Base-by-base conservation (phyloP, 495 filamentous ascomycete species). In the Penicillium ochrochloron region DNA sequence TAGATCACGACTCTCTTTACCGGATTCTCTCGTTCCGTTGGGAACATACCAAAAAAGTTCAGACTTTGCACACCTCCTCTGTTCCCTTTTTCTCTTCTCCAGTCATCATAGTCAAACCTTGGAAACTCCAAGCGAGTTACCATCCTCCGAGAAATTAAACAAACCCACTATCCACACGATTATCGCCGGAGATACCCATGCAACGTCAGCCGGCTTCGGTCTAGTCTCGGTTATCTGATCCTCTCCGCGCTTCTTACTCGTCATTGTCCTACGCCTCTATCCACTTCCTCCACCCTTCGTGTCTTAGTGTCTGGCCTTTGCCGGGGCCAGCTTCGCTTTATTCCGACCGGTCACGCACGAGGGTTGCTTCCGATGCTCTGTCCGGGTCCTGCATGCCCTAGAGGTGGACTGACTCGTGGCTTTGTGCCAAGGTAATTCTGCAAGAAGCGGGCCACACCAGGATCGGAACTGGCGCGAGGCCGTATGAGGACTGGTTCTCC, bases 211-310 rank as follows among this genome's bases (percentile, higher is more conserved):
- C 65, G 51, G n/a, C 60, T 65, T 66, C 39, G 65, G 65, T 59
- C 56, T 67, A 67, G 66, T 71, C 53, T 41, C 37, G 63, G 57
- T 71, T 73, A 73, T 73, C 71, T 73, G 71, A 73, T 73, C 68
- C 60, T 61, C n/a, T 64, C 59, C 66, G 42, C 31, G 9, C n/a
- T 34, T 73, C 61, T 71, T 44, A 73, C 71, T 73, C 69, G 71
- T 71, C 44, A n/a, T 63, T 34, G 34, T 35, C 60, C 44, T 53
- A 51, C 48, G 27, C 59, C 31, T 29, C 59, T 71, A 73, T 71
- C 71, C 71, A 73, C 69, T 71, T 62, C 68, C 68, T 73, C 71
- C 71, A 71, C 71, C 46, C 63, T 19, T 61, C 42, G 50, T 57
- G 37, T 62, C 51, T 62, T 68, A 67, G 65, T 63, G 39, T 64